Base-by-base conservation (phyloP, 2,329 filamentous ascomycete species). In the Colletotrichum viniferum region DNA sequence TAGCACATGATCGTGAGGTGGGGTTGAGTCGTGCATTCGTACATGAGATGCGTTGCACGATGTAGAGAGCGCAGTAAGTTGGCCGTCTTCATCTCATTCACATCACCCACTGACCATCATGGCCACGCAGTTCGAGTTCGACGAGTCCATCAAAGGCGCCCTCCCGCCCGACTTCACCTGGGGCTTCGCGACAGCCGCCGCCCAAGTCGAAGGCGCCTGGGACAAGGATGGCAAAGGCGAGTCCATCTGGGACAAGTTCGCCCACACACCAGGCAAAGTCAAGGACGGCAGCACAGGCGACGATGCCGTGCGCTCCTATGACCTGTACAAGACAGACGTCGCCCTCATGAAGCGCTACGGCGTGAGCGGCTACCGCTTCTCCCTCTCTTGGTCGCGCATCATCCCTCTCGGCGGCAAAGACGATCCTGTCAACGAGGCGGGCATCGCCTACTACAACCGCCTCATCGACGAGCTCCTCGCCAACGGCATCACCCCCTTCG, bases 301-400 rank as follows among this genome's bases (percentile, higher is more conserved):
- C n/a, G 84, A 86, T 48, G 82, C 85, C 1, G 81, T 80, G 24
- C 79, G 81, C 7, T 84, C 83, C 32, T 87, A 87, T 75, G 82
- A 87, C 55, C 77, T 86, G 3, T 87, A 84, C 77, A 83, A 84
- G 71, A 85, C 90, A 71, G 92, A 93, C 77, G 90, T 92, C 75
- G 89, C 86, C 4, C 85, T 92, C 36, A 84, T 93, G 79, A 92
- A 91, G 81, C 82, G 88, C 69, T 89, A 90, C 68, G 88, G 90
- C 69, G 90, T 91, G 18, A 88, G 88, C 74, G 90, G 88, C 5
- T 93, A 93, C 80, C 89, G 91, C 28, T 93, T 93, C 81, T 93
- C 91, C 5, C 84, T 93, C 30, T 90, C 91, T 5, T 93, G 92
- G 92, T 89, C 90, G 14, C 89, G 91, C 58, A 90, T 93, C 75